phyloP scores from a whole-genome alignment of 495 filamentous ascomycete genomes.

The Neurospora cerealis region DNA sequence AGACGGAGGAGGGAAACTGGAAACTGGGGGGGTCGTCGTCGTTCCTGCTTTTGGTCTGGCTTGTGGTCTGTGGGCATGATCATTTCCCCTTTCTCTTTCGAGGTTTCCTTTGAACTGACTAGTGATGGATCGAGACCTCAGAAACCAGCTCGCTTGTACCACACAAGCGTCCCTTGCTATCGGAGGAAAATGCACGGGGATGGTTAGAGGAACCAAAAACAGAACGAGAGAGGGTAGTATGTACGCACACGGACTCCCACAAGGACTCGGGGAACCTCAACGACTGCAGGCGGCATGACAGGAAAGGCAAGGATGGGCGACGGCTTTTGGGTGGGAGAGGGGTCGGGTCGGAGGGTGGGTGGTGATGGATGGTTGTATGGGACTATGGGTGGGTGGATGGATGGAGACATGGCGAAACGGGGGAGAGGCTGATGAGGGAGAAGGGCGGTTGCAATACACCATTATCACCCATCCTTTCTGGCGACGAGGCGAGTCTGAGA shows the following conservation, averaged over 20 bases:
- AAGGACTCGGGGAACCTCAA: background rate
- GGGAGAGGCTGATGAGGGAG: background rate
- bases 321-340: background rate
- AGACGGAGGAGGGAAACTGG: background rate
- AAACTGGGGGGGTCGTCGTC: background rate
- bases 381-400: background rate
- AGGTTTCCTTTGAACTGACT: background rate
- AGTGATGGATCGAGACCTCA: background rate
- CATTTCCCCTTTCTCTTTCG: background rate
- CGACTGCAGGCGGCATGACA: background rate
- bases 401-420: background rate
- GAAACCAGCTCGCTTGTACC: background rate
- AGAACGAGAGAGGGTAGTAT: background rate
- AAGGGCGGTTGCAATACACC: background rate
- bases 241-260: background rate
- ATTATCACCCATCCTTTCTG: background rate
- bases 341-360: background rate
- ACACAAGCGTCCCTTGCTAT: background rate
- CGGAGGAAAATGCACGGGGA: background rate
- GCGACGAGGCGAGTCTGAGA: background rate
- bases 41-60: background rate
- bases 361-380: constrained; percentile 7
- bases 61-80: background rate
- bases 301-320: background rate
- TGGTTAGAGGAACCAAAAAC: background rate